These are phyloP conservation scores for Prunus salicina DNA, from an alignment of 306 rosid genomes.

Conservation along the genomic window DNA sequence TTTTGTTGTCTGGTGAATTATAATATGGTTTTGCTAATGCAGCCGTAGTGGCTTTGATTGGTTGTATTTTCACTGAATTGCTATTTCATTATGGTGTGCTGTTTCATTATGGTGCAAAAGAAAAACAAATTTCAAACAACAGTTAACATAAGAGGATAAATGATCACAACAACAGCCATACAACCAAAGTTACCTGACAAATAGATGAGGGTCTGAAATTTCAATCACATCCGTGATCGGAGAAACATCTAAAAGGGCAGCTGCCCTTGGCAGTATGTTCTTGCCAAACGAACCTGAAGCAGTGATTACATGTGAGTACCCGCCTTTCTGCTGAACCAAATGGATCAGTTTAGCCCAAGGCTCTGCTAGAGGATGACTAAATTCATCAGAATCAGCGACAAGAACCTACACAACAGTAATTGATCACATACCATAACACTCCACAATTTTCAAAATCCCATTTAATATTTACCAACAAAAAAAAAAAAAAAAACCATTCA, in stretches of 20 bases:
- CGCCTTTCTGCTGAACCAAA: slow-evolving; percentile 69
- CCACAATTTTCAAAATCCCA: not conserved
- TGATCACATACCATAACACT: slow-evolving; percentile 7
- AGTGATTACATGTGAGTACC: slow-evolving; percentile 70
- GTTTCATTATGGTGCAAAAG: not conserved
- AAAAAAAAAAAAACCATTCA: no score
- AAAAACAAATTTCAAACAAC: not conserved
- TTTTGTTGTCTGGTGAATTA: not conserved
- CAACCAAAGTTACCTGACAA: slow-evolving; percentile 54
- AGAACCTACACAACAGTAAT: slow-evolving; percentile 51
- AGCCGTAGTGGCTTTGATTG: not conserved
- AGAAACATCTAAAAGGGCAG: slow-evolving; percentile 86
- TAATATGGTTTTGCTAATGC: not conserved
- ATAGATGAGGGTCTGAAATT: slow-evolving; percentile 58
- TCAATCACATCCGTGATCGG: slow-evolving; percentile 71
- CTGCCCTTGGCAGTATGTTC: slow-evolving; percentile 74
- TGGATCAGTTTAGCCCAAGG: slow-evolving; percentile 86
- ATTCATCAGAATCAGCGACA: slow-evolving; percentile 74
- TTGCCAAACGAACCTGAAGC: slow-evolving; percentile 83
- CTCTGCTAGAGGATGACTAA: slow-evolving; percentile 66
- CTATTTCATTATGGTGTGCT: not conserved
- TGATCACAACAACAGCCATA: slow-evolving; percentile 2
- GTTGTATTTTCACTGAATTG: not conserved
- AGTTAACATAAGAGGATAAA: not conserved
- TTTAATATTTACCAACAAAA: not conserved